Evolutionary conservation across 1,284 basidiomycete genomes (phyloP), one percentile per base, ranked within the genome.

Genomic region (Cutaneotrichosporon sp.): DNA sequence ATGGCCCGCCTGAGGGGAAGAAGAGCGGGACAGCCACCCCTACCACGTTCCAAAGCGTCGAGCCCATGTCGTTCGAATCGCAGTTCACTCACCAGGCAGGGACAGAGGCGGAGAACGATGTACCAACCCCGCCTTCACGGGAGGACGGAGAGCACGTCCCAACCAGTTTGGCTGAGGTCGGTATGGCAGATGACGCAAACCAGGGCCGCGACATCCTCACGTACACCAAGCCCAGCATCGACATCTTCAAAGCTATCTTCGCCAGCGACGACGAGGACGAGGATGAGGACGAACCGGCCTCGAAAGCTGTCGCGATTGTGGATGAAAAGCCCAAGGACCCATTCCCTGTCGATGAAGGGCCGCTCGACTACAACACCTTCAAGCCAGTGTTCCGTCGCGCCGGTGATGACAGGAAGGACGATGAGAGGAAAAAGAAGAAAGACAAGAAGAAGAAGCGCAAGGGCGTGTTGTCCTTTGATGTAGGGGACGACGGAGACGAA

Each of bases 211-310:
- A 97, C 74, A 94, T 88, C 11, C 82, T 96, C 68, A 92, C 89
- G 0, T 95, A 95, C 76, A 84, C 90, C 67, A 86, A 91, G 52
- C 96, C 96, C 1, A 83, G 88, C 2, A 90, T 93, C 84, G 91
- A 95, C 73, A 88, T 98, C 47, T 98, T 97, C 84, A 96, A 96
- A 77, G 92, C 92, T 1, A 94, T 95, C 66, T 95, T 94, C 76
- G 91, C 91, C 7, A 91, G 90, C 75, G 92, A 94, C 67, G 90
- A 91, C 58, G 90, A 92, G 72, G 89, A 89, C 56, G 87, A 86
- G 22, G 89, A 87, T 21, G 86, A 86, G 1, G 89, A 90, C 6
- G 76, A 77, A 1, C 75, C 2, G 82, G 79, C 16, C 74, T 34
- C 22, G 22, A 66, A 68, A 30, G 60, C 47, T 49, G 56, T 30